These are phyloP conservation scores for Cytospora leucostoma DNA, from an alignment of 2,329 filamentous ascomycete species.

Conservation along the genomic window DNA sequence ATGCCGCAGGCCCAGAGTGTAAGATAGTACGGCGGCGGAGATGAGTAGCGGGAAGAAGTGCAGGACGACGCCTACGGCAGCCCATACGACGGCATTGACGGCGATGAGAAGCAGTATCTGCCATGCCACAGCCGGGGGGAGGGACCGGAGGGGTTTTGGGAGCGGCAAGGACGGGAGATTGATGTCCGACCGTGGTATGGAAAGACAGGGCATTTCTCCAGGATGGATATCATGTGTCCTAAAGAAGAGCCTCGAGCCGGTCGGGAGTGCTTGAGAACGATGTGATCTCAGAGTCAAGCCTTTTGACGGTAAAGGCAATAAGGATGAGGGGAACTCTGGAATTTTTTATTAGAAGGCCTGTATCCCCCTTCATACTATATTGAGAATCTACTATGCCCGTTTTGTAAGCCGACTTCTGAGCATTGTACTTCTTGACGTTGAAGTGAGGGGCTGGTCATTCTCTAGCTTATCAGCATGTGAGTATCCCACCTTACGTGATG, in stretches of 20 bases:
- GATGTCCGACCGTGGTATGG: conserved; percentile 22
- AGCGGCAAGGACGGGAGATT: conserved; percentile 28
- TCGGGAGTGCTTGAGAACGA: no score
- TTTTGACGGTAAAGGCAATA: no score
- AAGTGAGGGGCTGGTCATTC: no score
- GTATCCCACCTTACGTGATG: no score
- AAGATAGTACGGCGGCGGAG: conserved; percentile 80
- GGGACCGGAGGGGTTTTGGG: conserved; percentile 34
- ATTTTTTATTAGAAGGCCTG: no score
- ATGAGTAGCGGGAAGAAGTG: conserved; percentile 63
- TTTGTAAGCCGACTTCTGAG: no score
- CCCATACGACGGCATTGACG: conserved; percentile 59
- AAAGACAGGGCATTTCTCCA: conserved; percentile 26
- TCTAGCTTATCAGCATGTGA: no score
- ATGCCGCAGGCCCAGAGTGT: conserved; percentile 86
- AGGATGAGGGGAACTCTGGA: no score
- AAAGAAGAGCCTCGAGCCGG: not conserved
- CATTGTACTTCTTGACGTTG: no score
- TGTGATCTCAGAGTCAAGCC: no score
- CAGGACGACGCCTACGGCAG: conserved; percentile 53
- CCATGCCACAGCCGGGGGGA: conserved; percentile 41
- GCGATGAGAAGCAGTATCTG: conserved; percentile 54
- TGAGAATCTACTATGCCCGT: no score
- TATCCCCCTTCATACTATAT: no score
- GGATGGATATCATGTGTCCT: not conserved